A percentile compares a stretch with the other conserved stretches of the same genome.
These are phyloP conservation scores for Fonsecaea nubica DNA, from an alignment of 2,329 filamentous ascomycete genomes.

Conservation along the genomic window DNA sequence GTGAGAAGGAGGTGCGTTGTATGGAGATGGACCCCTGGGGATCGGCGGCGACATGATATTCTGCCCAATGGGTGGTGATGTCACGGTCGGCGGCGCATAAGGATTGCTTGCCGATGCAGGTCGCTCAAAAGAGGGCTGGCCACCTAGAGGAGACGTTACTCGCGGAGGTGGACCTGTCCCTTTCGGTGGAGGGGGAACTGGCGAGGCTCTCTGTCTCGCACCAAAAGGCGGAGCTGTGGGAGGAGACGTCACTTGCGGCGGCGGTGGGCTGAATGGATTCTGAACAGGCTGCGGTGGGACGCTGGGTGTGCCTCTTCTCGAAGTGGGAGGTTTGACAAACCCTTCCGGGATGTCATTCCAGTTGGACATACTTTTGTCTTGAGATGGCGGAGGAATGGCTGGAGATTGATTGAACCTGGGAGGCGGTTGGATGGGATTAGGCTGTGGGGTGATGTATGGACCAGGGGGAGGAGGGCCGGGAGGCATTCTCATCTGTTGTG, in stretches of 20 bases:
- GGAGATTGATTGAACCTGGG: conserved; percentile 72
- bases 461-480: conserved; percentile 48
- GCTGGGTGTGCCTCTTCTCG: conserved; percentile 76
- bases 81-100: conserved; percentile 66
- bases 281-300: conserved; percentile 66
- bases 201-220: conserved; percentile 63
- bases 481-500: conserved; percentile 52
- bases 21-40: conserved; percentile 80
- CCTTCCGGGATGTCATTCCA: conserved; percentile 96
- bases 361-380: conserved; percentile 73
- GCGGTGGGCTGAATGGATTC: conserved; percentile 67
- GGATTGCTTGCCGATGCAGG: conserved; percentile 65
- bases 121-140: conserved; percentile 58
- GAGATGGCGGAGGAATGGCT: conserved; percentile 69
- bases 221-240: conserved; percentile 68
- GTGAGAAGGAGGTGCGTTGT: conserved; percentile 76
- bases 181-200: conserved; percentile 84
- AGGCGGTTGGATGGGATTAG: conserved; percentile 62
- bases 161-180: conserved; percentile 70
- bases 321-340: conserved; percentile 73
- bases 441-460: conserved; percentile 46
- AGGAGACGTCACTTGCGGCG: conserved; percentile 65
- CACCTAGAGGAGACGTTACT: conserved; percentile 72
- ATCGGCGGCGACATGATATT: conserved; percentile 64
- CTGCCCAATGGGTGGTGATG: conserved; percentile 50